Evolutionary conservation across 306 rosid genomes (phyloP).

Genomic region (Vigna unguiculata): DNA sequence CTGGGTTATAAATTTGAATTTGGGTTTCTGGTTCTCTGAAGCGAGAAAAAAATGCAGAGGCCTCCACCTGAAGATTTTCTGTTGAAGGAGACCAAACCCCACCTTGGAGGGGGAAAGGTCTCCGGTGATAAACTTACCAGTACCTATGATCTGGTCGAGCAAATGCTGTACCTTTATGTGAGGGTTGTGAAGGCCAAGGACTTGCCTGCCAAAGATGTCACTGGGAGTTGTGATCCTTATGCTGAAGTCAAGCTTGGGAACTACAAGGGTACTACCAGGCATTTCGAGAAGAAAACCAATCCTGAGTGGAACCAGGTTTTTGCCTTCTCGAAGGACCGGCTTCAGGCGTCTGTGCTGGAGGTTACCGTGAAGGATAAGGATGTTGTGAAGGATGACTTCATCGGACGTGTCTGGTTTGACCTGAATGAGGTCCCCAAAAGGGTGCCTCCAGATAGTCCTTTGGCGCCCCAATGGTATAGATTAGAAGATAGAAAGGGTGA

Average conservation of each 20-base stretch:
- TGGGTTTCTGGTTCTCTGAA: conserved; percentile 39
- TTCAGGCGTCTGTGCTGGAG: conserved; percentile 84
- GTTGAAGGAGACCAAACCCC: conserved; percentile 95
- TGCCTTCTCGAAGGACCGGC: conserved; percentile 89
- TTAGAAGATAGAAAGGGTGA: conserved; percentile 74
- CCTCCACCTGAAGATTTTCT: conserved; percentile 89
- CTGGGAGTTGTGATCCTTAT: conserved; percentile 94
- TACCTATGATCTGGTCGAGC: conserved; percentile 98
- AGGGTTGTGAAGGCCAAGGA: conserved; percentile 93
- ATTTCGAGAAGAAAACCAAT: conserved; percentile 87
- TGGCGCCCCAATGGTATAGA: conserved; percentile 97
- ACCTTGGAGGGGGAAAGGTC: conserved; percentile 87
- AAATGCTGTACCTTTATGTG: conserved; percentile 97
- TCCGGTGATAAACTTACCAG: conserved; percentile 87
- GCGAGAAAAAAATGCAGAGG: conserved; percentile 76
- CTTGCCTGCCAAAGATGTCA: conserved; percentile 80
- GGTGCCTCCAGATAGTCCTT: conserved; percentile 95
- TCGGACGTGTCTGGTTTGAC: conserved; percentile 77
- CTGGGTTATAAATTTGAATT: conserved; percentile 27
- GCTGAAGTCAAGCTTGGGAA: conserved; percentile 90
- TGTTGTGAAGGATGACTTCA: conserved; percentile 87
- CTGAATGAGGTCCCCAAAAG: conserved; percentile 87
- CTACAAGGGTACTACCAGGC: conserved; percentile 91
- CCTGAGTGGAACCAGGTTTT: conserved; percentile 98
- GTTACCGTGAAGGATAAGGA: conserved; percentile 93